Evolutionary conservation across 805 yeast species (phyloP), one percentile per base, ranked within the genome.

Genomic region (Priceomyces haplophilus): DNA sequence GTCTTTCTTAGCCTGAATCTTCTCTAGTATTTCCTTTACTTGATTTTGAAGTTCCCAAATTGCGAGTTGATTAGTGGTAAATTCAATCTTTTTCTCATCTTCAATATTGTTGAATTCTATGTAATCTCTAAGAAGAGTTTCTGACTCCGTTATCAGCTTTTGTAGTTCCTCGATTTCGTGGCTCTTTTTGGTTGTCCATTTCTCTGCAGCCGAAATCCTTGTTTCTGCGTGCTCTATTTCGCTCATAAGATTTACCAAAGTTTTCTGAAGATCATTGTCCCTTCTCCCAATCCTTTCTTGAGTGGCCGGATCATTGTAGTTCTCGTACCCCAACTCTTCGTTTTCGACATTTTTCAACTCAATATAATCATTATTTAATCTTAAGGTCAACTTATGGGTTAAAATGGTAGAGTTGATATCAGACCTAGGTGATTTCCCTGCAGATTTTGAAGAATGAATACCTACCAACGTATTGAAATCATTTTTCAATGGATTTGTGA

Each of bases 361-460:
- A 31, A 62, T 48, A 52, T 78, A 70, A 5, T 74, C 63, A 11
- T 62, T 65, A 41, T 78, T 80, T 49, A 83, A 72, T 42, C 78
- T 75, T 55, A 78, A 76, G 24, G 84, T 72, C 44, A 82, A 59
- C 41, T 76, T 79, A 54, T 85, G 95, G 1, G 90, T 84, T 38
- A 83, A 63, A 6, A 79, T 48, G 34, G 49, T 47, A 2, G 46
- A 42, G 32, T 45, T 42, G 11, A 35, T 61, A 15, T 67, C 72
- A 34, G 67, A 59, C 51, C 35, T 58, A 40, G 42, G 55, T 58
- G 47, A 64, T 64, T 31, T 27, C 15, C 67, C 56, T 1, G 58
- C 51, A 19, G 62, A 23, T 6, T 43, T 62, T 23, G 71, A 67
- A 20, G 73, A 64, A 13, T 74, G 61, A 6, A 80, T 76, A 10